Evolutionary conservation across 2,329 filamentous ascomycete species (phyloP).

Genomic region (Xylariaceae sp.): DNA sequence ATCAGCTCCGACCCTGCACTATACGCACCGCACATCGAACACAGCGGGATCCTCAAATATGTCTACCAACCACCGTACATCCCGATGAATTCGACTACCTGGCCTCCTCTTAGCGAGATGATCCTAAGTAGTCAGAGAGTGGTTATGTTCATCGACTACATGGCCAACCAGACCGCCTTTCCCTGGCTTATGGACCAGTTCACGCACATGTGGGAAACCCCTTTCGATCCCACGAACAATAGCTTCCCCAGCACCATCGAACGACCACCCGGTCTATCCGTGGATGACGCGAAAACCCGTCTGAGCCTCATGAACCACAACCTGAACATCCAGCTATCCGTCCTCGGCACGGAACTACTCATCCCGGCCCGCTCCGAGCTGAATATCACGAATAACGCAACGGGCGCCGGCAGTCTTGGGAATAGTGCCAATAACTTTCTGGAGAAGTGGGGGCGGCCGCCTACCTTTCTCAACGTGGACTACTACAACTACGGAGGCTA

Average conservation of each 20-base stretch:
- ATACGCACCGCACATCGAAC: slow-evolving; percentile 64
- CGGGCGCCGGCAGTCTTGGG: slow-evolving; percentile 62
- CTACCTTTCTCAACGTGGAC: slow-evolving; percentile 76
- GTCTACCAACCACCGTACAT: slow-evolving; percentile 66
- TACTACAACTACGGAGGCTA: slow-evolving; percentile 70
- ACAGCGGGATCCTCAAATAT: slow-evolving; percentile 65
- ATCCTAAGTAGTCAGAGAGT: slow-evolving; percentile 66
- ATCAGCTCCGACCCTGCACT: slow-evolving; percentile 47
- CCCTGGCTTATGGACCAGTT: slow-evolving; percentile 89
- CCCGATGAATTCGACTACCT: slow-evolving; percentile 67
- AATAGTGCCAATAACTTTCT: slow-evolving; percentile 57
- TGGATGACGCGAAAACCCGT: slow-evolving; percentile 49
- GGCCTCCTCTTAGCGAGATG: slow-evolving; percentile 77
- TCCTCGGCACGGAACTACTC: slow-evolving; percentile 58
- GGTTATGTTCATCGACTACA: slow-evolving; percentile 79
- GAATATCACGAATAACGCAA: slow-evolving; percentile 65
- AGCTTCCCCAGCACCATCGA: slow-evolving; percentile 73
- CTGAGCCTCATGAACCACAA: slow-evolving; percentile 90
- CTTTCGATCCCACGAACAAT: slow-evolving; percentile 63
- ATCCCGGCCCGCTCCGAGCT: slow-evolving; percentile 67
- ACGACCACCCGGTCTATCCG: slow-evolving; percentile 62
- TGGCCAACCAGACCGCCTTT: slow-evolving; percentile 68
- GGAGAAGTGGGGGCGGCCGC: slow-evolving; percentile 58
- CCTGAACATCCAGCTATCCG: slow-evolving; percentile 68
- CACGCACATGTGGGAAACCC: slow-evolving; percentile 83